phyloP scores from a whole-genome alignment of 495 filamentous ascomycete genomes.

The Daldinia childiae region DNA sequence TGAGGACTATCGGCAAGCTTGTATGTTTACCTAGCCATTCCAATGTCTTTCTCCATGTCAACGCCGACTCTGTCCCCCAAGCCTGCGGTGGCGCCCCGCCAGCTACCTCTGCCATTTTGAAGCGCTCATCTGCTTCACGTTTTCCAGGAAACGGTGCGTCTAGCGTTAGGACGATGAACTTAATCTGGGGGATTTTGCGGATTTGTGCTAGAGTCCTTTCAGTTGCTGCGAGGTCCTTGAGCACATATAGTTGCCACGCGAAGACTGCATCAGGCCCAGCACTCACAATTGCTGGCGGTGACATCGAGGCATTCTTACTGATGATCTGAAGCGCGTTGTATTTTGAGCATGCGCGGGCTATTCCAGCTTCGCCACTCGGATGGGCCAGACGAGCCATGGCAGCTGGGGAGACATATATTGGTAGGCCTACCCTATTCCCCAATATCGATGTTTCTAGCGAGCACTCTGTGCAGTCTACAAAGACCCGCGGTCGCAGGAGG shows the following conservation, averaged over 20 bases:
- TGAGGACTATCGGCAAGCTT: slow-evolving; percentile 75
- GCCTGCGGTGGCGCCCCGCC: slow-evolving; percentile 47
- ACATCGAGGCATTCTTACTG: slow-evolving; percentile 80
- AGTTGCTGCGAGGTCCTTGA: slow-evolving; percentile 74
- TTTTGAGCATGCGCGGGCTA: slow-evolving; percentile 72
- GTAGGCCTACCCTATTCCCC: slow-evolving; percentile 67
- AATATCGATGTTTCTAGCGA: slow-evolving; percentile 71
- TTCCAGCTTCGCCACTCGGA: slow-evolving; percentile 77
- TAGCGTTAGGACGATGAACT: slow-evolving; percentile 78
- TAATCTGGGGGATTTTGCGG: slow-evolving; percentile 68
- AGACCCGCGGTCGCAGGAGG: slow-evolving; percentile 78
- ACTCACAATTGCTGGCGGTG: slow-evolving; percentile 75
- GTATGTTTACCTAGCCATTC: slow-evolving; percentile 74
- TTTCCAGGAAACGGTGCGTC: slow-evolving; percentile 85
- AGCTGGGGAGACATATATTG: slow-evolving; percentile 77
- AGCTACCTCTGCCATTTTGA: slow-evolving; percentile 51
- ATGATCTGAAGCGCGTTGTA: slow-evolving; percentile 78
- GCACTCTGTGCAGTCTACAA: slow-evolving; percentile 74
- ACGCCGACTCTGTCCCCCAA: slow-evolving; percentile 72
- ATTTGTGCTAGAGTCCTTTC: slow-evolving; percentile 74
- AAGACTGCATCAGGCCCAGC: slow-evolving; percentile 70
- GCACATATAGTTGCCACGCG: slow-evolving; percentile 85
- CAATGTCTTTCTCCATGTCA: slow-evolving; percentile 79
- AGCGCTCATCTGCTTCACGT: slow-evolving; percentile 76
- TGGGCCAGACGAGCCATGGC: slow-evolving; percentile 83